Conservation (phyloP, 2,329 filamentous ascomycete species). For the Talaromyces sp. region DNA sequence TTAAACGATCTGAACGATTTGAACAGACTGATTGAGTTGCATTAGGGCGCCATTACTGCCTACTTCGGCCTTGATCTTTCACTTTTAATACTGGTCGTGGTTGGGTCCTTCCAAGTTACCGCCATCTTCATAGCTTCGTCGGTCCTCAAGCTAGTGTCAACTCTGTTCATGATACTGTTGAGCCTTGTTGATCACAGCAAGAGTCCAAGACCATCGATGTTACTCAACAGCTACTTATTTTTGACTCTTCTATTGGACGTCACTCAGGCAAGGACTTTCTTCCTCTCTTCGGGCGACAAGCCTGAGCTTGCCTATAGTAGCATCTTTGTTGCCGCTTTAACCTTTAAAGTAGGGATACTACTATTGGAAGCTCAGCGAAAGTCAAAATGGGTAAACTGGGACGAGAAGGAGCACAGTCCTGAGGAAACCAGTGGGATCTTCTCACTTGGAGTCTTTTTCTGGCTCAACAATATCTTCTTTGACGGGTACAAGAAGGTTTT, state of each 20-base stretch:
- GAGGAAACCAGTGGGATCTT: slow-evolving; percentile 48
- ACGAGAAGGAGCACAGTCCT: slow-evolving; percentile 36
- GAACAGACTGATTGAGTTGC: neutral
- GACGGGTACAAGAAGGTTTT: slow-evolving; percentile 44
- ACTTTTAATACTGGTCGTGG: slow-evolving; percentile 26
- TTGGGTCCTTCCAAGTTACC: slow-evolving; percentile 17
- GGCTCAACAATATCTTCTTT: slow-evolving; percentile 47
- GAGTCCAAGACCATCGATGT: slow-evolving; percentile 25
- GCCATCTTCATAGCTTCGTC: slow-evolving; percentile 31
- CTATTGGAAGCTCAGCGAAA: slow-evolving; percentile 44
- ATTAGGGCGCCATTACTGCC: neutral
- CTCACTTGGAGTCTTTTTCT: slow-evolving; percentile 45
- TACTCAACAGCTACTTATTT: slow-evolving; percentile 40
- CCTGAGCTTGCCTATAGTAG: slow-evolving; percentile 35
- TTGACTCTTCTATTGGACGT: slow-evolving; percentile 40
- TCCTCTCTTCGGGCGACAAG: slow-evolving; percentile 25
- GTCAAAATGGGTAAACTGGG: slow-evolving; percentile 44
- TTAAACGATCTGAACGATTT: too few species aligned
- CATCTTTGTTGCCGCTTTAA: slow-evolving; percentile 34
- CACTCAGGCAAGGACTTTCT: slow-evolving; percentile 39
- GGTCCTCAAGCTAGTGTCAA: slow-evolving; percentile 27
- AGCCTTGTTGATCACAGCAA: slow-evolving; percentile 16
- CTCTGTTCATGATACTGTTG: slow-evolving; percentile 15
- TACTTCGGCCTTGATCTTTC: slow-evolving; percentile 21
- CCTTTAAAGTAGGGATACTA: slow-evolving; percentile 38